Base-by-base conservation (phyloP, 331 rosid genomes). In the Malus hybrid region DNA sequence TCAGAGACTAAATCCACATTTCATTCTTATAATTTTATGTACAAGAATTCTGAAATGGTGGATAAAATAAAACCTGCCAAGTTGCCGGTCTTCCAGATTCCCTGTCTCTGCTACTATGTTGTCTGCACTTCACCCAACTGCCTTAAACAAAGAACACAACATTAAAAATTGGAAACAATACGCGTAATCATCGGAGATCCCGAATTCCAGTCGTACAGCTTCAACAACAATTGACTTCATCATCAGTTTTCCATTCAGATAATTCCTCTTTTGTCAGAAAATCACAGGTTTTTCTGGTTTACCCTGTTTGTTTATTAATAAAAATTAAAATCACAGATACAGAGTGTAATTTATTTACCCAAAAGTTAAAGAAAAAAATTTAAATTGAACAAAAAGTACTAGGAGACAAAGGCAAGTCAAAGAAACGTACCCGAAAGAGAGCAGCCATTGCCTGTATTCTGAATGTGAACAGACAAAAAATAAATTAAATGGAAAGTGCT, bases 321-420 rank as follows among this genome's bases (percentile, higher is more conserved):
- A 39, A 39, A 39, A 39, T 39, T 39, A 39, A 39, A 50, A 50
- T 15, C n/a, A 50, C 8, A 50, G n/a, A 50, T 0, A 6, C 56
- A 50, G 8, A 50, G 18, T 50, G 1, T 50, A 2, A 50, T 15
- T 15, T 50, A 50, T 36, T 26, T 4, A 19, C 18, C 24, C 34
- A 64, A 36, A 39, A 3, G 39, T 20, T 2, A 39, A 39, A 39
- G 4, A 24, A 24, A 48, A 53, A 66, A 30, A 34, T n/a, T n/a
- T n/a, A 20, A 26, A 39, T 74, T 44, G 32, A 70, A 26, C 74
- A n/a, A 53, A 22, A 19, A 36, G 34, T 1, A 50, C n/a, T 15
- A 6, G 56, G 19, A 64, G 80, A 48, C 80, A 66, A 75, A 42
- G 28, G 72, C 16, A 39, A 65, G 71, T 70, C 60, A 76, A 53